These are phyloP conservation scores for Eucalyptus virginea DNA, from an alignment of 345 rosid species.

Conservation along the genomic window DNA sequence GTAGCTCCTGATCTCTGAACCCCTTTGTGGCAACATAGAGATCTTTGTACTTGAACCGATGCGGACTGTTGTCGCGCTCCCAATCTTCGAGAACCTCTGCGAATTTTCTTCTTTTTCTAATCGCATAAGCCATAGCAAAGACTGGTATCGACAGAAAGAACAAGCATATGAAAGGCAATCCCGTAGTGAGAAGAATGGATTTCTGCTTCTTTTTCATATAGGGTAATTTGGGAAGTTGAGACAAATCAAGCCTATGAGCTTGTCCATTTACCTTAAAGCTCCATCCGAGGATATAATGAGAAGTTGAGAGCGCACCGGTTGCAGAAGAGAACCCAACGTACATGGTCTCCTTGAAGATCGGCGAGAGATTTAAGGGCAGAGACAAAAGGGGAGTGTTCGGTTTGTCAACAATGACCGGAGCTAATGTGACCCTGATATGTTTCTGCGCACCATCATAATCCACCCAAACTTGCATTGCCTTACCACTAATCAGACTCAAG, in stretches of 20 bases:
- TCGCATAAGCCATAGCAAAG: not conserved
- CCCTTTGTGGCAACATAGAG: slow-evolving; percentile 56
- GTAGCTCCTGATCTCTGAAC: slow-evolving; percentile 40
- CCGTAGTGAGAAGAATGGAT: not conserved
- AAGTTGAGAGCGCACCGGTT: not conserved
- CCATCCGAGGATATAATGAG: not conserved
- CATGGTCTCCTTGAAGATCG: not conserved
- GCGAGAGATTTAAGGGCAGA: slow-evolving; percentile 19
- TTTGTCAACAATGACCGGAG: slow-evolving; percentile 18
- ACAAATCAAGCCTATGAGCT: not conserved
- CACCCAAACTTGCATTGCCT: slow-evolving; percentile 42
- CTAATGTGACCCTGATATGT: slow-evolving; percentile 30
- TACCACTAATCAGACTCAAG: not conserved
- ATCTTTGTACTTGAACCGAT: slow-evolving; percentile 51
- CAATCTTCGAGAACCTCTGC: not conserved
- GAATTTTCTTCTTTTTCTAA: not conserved
- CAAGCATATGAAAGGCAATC: not conserved
- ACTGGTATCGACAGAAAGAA: not conserved
- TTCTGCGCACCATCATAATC: slow-evolving; percentile 24
- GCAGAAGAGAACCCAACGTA: not conserved
- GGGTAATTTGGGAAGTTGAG: not conserved
- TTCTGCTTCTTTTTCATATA: not conserved
- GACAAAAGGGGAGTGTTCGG: slow-evolving; percentile 41
- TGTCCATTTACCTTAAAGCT: not conserved
- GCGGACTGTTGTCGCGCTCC: slow-evolving; percentile 31